A percentile compares a stretch with the other conserved stretches of the same genome.
These are phyloP conservation scores for Haplosporangium sp. DNA, from an alignment of 371 early-diverging fungal genomes.

Conservation along the genomic window DNA sequence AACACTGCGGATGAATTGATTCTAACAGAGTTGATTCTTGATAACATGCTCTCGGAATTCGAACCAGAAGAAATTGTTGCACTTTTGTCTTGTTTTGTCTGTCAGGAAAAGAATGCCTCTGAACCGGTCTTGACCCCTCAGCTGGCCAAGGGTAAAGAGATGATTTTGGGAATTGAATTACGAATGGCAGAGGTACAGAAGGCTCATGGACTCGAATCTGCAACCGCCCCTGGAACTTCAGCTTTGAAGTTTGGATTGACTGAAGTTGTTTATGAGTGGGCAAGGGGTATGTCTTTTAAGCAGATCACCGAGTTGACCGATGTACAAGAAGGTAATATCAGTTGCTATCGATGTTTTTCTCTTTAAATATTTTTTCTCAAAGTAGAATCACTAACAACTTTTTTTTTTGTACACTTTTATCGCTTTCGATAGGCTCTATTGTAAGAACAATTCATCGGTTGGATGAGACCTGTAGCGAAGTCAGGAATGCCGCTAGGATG, in stretches of 20 bases:
- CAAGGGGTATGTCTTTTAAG: constrained; percentile 93
- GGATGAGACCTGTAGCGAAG: constrained; percentile 98
- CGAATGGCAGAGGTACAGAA: constrained; percentile 82
- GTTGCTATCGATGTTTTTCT: too few species aligned
- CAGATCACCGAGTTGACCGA: constrained; percentile 95
- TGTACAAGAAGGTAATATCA: constrained; percentile 86
- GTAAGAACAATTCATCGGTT: constrained; percentile 97
- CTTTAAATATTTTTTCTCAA: too few species aligned
- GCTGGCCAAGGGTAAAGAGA: constrained; percentile 65
- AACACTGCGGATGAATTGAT: constrained; percentile 97
- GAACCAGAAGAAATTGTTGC: constrained; percentile 96
- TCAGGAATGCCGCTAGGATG: constrained; percentile 92
- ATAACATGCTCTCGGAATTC: constrained; percentile 92
- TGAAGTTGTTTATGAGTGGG: constrained; percentile 99
- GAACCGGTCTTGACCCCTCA: constrained; percentile 42
- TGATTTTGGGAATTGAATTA: constrained; percentile 71
- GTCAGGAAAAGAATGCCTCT: constrained; percentile 85
- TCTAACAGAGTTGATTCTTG: constrained; percentile 97
- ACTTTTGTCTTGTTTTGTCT: constrained; percentile 95
- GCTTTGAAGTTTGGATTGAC: constrained; percentile 89
- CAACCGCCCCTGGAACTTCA: constrained; percentile 35
- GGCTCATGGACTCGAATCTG: constrained; percentile 72
- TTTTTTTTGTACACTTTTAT: not conserved
- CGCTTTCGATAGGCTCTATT: constrained; percentile 74
- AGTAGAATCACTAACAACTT: not conserved